Conservation (phyloP, 208 protist genomes). For the Endotrypanum monterogeii region DNA sequence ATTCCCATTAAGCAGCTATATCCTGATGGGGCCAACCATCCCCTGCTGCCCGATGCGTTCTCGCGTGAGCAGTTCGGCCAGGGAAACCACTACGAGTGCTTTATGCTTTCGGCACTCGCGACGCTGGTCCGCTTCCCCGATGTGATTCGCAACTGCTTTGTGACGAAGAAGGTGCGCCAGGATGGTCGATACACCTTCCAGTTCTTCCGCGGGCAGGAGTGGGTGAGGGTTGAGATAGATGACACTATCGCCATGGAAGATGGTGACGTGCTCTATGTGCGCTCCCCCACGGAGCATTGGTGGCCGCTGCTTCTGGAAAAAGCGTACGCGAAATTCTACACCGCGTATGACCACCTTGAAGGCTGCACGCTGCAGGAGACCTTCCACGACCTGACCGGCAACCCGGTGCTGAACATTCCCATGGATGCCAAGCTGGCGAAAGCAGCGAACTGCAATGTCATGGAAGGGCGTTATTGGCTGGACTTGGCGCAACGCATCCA, state of each 20-base stretch:
- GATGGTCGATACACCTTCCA: constrained; percentile 88
- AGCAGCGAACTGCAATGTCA: constrained; percentile 48
- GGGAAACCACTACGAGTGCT: constrained; percentile 86
- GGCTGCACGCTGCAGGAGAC: constrained; percentile 79
- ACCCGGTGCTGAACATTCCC: constrained; percentile 76
- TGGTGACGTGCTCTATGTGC: constrained; percentile 63
- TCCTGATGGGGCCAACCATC: constrained; percentile 44
- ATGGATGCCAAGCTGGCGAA: constrained; percentile 73
- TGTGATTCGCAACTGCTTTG: constrained; percentile 82
- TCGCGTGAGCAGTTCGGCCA: constrained; percentile 75
- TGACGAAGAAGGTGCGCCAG: constrained; percentile 75
- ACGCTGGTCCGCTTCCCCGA: constrained; percentile 69
- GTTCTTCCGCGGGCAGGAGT: constrained; percentile 75
- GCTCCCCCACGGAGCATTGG: constrained; percentile 71
- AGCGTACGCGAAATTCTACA: constrained; percentile 92
- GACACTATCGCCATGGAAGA: constrained; percentile 65
- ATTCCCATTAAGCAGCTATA: constrained; percentile 68
- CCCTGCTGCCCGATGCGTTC: constrained; percentile 66
- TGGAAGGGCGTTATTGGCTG: constrained; percentile 59
- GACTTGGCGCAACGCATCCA: constrained; percentile 67
- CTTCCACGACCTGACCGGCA: constrained; percentile 81
- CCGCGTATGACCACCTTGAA: constrained; percentile 69
- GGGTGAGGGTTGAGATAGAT: constrained; percentile 85
- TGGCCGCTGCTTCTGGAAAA: constrained; percentile 90
- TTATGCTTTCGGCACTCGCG: constrained; percentile 73